Base-by-base conservation (phyloP, 2,329 filamentous ascomycete genomes). In the Calonectria pteridis region DNA sequence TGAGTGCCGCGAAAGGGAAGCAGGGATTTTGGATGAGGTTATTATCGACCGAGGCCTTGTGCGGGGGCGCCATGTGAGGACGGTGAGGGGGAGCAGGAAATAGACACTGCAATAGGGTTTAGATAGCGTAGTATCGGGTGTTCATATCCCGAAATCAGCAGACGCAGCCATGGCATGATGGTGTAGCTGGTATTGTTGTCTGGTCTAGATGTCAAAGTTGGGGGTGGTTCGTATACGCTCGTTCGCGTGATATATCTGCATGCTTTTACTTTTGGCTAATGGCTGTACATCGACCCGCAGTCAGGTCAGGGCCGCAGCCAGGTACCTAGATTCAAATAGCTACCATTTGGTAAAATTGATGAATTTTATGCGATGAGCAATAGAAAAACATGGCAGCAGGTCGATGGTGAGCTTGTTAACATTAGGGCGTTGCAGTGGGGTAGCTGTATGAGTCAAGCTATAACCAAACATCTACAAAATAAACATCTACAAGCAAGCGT, bases 41-140 rank as follows among this genome's bases (percentile, higher is more conserved):
- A 43, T 33, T 28, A 49, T 59, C 29, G 69, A 63, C 64, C 63
- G 69, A 72, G 69, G 69, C 49, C 37, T 59, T 29, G 37, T 69
- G 70, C 65, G 70, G 70, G 70, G 70, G 70, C 65, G 70, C 65
- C 70, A 72, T 68, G 70, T 65, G 70, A 72, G 70, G 37, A 23
- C 26, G 23, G 40, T 51, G 50, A 63, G 69, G 31, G 63, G 33
- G 20, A 46, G 7, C 23, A 55, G n/a, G 37, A 46, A 31, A 37
- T 6, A 35, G 14, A 26, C 51, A 40, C 40, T 23, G 29, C 26
- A 62, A 58, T 68, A 68, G 65, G 53, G 58, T 72, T 68, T 35
- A 29, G 28, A n/a, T 26, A n/a, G 43, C 31, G 58, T 51, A n/a
- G 65, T 58, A 64, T 72, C 65, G 65, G 70, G 55, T 31, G 49